Evolutionary conservation across 352 stramenopile genomes (phyloP).

Genomic region (Phytophthora ramorum): DNA sequence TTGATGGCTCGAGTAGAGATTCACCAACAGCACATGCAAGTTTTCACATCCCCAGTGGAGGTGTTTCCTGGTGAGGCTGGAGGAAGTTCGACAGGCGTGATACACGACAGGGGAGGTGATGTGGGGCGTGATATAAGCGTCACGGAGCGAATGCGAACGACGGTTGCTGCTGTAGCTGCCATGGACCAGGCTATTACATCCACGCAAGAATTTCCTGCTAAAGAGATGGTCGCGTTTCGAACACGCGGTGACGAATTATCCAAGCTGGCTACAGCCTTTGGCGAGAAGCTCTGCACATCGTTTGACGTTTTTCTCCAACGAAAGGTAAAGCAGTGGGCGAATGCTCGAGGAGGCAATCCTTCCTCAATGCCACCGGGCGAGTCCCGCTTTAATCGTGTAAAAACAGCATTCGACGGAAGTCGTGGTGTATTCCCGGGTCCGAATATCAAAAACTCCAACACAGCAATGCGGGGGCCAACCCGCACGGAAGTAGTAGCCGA

Average conservation of each 20-base stretch:
- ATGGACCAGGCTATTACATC: constrained; percentile 69
- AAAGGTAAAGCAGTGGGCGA: constrained; percentile 41
- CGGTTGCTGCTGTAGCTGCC: constrained; percentile 53
- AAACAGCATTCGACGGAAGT: not conserved
- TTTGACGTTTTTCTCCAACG: constrained; percentile 69
- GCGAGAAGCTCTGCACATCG: constrained; percentile 59
- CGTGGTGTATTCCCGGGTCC: not conserved
- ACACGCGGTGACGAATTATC: constrained; percentile 60
- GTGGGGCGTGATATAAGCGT: constrained; percentile 29
- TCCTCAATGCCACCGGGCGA: constrained; percentile 23
- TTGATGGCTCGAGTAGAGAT: constrained; percentile 66
- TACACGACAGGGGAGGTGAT: constrained; percentile 7
- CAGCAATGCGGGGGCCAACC: constrained; percentile 21
- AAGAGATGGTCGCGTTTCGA: constrained; percentile 70
- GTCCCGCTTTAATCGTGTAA: not conserved
- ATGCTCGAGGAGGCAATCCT: constrained; percentile 15
- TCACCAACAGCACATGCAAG: constrained; percentile 54
- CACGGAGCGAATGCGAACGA: constrained; percentile 37
- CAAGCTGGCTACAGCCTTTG: constrained; percentile 49
- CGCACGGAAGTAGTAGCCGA: too few species aligned
- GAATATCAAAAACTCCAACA: not conserved
- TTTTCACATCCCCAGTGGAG: constrained; percentile 55
- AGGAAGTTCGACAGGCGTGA: constrained; percentile 11
- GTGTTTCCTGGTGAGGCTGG: constrained; percentile 58
- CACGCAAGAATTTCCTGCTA: constrained; percentile 60